phyloP scores from a whole-genome alignment of 306 rosid species.

The Senna siamea region DNA sequence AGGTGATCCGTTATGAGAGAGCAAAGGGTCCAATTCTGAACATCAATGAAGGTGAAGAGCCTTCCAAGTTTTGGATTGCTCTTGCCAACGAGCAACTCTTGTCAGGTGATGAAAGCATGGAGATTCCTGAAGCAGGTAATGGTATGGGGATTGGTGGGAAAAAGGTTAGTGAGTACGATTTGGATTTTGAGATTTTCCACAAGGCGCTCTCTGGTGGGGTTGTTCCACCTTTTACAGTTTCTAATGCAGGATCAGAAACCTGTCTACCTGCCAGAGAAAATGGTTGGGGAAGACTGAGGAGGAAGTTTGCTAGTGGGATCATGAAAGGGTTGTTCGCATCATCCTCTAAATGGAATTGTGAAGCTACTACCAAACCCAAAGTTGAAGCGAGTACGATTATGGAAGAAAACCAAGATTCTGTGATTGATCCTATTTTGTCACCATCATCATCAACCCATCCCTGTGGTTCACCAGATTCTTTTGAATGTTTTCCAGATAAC shows the following conservation, averaged over 20 bases:
- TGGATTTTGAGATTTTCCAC: constrained; percentile 78
- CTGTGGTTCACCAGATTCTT: constrained; percentile 75
- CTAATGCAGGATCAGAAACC: constrained; percentile 74
- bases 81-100: constrained; percentile 49
- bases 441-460: constrained; percentile 53
- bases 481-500: constrained; percentile 55
- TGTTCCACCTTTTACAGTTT: constrained; percentile 76
- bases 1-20: constrained; percentile 81
- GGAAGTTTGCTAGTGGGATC: constrained; percentile 59
- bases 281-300: constrained; percentile 76
- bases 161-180: constrained; percentile 70
- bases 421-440: constrained; percentile 47
- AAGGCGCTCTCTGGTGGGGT: constrained; percentile 91
- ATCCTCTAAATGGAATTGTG: constrained; percentile 54
- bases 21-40: constrained; percentile 57
- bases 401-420: constrained; percentile 43
- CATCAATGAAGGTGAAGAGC: constrained; percentile 76
- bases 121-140: constrained; percentile 13
- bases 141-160: constrained; percentile 28
- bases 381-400: constrained; percentile 35
- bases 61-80: constrained; percentile 76
- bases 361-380: too few species aligned
- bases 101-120: constrained; percentile 45
- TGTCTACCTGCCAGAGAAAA: constrained; percentile 82
- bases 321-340: constrained; percentile 65